Evolutionary conservation across 495 filamentous ascomycete genomes (phyloP), one percentile per base, ranked within the genome.

Genomic region (Penicillium antarcticum): DNA sequence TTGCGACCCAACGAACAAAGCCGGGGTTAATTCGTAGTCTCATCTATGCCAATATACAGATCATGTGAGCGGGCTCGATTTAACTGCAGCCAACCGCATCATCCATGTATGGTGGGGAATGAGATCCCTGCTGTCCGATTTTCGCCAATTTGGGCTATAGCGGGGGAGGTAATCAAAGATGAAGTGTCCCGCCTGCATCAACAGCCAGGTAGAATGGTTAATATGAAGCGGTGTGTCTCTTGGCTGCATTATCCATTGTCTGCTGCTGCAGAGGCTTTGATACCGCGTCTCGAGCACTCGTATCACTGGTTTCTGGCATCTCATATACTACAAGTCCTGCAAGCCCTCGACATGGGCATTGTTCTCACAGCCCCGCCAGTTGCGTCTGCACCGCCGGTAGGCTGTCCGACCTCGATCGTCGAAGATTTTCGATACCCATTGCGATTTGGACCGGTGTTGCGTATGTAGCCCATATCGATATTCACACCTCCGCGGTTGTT

Each of bases 391-490:
- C 53, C 59, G 51, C 56, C 56, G 51, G 62, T 60, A 61, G 40
- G 26, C 29, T 42, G 47, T 49, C 45, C 52, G 52, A 55, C 44
- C 39, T 38, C 35, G 45, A 39, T 40, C 18, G 24, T 45, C 26
- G 13, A 29, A 38, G 34, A 56, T 56, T 44, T 43, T 44, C 48
- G 44, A 46, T 18, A 48, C 23, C 26, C 42, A 60, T 64, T 61
- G 46, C 21, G 47, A 56, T 52, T 56, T n/a, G 38, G 48, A 51
- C 61, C 26, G 43, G 36, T 16, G 19, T n/a, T 61, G 55, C 58
- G 31, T 54, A 41, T 61, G 61, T 61, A 60, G 56, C 48, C 58
- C 44, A 57, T 52, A 58, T 65, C 51, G 51, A 65, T 65, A 59
- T 57, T 52, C 42, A 29, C 45, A 65, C 56, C 43, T 62, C 56